These are phyloP conservation scores for Isatis tinctoria DNA, from an alignment of 345 rosid genomes.

Conservation along the genomic window DNA sequence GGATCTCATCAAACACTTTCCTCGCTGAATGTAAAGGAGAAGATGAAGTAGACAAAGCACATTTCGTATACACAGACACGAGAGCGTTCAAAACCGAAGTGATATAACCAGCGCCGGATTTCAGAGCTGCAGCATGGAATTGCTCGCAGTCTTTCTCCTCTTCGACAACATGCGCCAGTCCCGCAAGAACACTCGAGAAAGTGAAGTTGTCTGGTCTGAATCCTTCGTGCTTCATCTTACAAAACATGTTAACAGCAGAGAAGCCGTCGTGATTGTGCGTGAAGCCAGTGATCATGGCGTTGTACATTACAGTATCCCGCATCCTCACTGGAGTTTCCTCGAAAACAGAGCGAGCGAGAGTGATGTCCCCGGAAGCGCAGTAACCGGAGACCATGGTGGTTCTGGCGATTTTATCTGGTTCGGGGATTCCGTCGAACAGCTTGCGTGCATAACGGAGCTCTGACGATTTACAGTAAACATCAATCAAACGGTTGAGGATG, in stretches of 20 bases:
- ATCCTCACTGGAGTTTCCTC: slow-evolving; percentile 23
- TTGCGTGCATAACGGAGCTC: slow-evolving; percentile 30
- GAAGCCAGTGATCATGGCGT: slow-evolving; percentile 38
- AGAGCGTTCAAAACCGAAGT: slow-evolving; percentile 34
- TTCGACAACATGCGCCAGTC: slow-evolving; percentile 18
- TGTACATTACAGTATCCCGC: slow-evolving; percentile 37
- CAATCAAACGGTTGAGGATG: slow-evolving; percentile 30
- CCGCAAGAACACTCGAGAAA: slow-evolving; percentile 28
- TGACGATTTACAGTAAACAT: slow-evolving; percentile 34
- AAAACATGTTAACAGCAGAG: slow-evolving; percentile 23
- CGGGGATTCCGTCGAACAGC: slow-evolving; percentile 26
- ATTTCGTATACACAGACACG: slow-evolving; percentile 30
- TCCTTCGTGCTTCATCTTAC: slow-evolving; percentile 25
- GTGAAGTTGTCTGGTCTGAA: slow-evolving; percentile 37
- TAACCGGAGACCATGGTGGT: slow-evolving; percentile 39
- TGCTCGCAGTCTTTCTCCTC: slow-evolving; percentile 33
- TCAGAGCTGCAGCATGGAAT: slow-evolving; percentile 32
- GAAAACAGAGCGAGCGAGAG: slow-evolving; percentile 13
- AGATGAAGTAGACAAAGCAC: slow-evolving; percentile 3
- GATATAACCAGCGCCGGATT: slow-evolving; percentile 25
- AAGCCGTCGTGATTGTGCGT: slow-evolving; percentile 22
- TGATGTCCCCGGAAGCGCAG: slow-evolving; percentile 18
- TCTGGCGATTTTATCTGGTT: slow-evolving; percentile 36
- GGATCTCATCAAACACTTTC: slow-evolving; percentile 34
- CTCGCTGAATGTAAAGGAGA: slow-evolving; percentile 20